These are phyloP conservation scores for Filosporella fistucella DNA, from an alignment of 495 filamentous ascomycete genomes.

Conservation along the genomic window DNA sequence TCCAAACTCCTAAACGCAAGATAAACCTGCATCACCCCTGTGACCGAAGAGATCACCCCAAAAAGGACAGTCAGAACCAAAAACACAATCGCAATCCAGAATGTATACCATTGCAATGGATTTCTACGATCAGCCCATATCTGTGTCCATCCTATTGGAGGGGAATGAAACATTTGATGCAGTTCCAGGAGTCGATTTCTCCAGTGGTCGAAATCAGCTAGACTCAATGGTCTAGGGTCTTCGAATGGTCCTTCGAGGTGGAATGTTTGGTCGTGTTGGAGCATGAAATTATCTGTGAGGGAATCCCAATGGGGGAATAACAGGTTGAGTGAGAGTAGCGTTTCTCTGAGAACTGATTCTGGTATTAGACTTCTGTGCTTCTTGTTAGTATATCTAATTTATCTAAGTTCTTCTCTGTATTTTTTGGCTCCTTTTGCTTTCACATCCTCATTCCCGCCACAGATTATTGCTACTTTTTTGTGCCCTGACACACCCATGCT, in stretches of 20 bases:
- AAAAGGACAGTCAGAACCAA: slow-evolving; percentile 26
- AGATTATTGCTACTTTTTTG: no score
- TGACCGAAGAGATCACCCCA: slow-evolving; percentile 20
- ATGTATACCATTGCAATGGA: slow-evolving; percentile 28
- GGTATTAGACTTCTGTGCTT: background rate
- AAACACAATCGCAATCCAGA: slow-evolving; percentile 26
- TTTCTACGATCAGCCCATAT: slow-evolving; percentile 24
- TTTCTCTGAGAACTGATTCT: background rate
- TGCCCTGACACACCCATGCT: no score
- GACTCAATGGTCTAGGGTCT: background rate
- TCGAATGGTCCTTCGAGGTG: background rate
- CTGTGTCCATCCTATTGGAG: slow-evolving; percentile 10
- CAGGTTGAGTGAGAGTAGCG: slow-evolving; percentile 2
- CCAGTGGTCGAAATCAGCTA: slow-evolving; percentile 1
- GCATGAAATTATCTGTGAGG: background rate
- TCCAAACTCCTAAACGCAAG: no score
- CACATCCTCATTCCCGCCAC: no score
- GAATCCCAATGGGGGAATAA: background rate
- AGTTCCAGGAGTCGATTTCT: background rate
- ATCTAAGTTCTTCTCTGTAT: no score
- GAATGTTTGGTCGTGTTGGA: background rate
- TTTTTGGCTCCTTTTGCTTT: no score
- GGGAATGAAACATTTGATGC: slow-evolving; percentile 6
- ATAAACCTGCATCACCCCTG: background rate
- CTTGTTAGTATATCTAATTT: background rate